Conservation (phyloP, 805 yeast species). For the Sporopachydermia quercuum region DNA sequence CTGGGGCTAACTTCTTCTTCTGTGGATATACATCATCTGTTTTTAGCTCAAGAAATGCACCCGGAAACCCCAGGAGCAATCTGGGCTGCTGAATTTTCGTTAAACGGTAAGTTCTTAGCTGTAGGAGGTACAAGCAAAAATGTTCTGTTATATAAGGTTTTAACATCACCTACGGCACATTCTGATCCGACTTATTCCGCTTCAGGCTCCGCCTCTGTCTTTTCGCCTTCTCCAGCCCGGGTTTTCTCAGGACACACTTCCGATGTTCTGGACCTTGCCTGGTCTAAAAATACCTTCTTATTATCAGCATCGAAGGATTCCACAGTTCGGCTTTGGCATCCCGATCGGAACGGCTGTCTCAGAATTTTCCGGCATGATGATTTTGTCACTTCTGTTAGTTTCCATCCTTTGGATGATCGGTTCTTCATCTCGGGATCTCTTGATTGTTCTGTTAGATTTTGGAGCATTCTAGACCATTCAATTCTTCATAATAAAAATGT, state of each 20-base stretch:
- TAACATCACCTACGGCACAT: slow-evolving; percentile 49
- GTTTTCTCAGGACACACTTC: slow-evolving; percentile 55
- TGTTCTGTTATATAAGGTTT: slow-evolving; percentile 66
- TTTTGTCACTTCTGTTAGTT: slow-evolving; percentile 65
- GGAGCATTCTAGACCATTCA: slow-evolving; percentile 69
- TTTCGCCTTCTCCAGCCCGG: slow-evolving; percentile 48
- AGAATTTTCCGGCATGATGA: slow-evolving; percentile 60
- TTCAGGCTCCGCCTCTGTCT: slow-evolving; percentile 51
- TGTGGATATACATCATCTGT: slow-evolving; percentile 15
- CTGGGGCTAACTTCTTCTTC: too few relatives aligned
- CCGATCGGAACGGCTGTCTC: slow-evolving; percentile 49
- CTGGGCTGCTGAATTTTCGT: slow-evolving; percentile 58
- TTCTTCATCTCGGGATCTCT: slow-evolving; percentile 74
- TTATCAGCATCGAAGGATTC: slow-evolving; percentile 74
- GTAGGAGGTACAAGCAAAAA: slow-evolving; percentile 66
- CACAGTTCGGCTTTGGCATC: slow-evolving; percentile 76
- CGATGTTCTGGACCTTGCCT: slow-evolving; percentile 59
- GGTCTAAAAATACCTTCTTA: slow-evolving; percentile 79
- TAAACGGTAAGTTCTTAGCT: slow-evolving; percentile 73
- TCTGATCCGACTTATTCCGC: slow-evolving; percentile 20
- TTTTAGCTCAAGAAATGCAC: slow-evolving; percentile 21
- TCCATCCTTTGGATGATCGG: slow-evolving; percentile 78
- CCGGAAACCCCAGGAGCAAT: slow-evolving; percentile 29
- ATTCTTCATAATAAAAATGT: slow-evolving; percentile 48
- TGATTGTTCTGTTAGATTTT: slow-evolving; percentile 60